Evolutionary conservation across 352 stramenopile genomes (phyloP), one percentile per base, ranked within the genome.

Genomic region (Sclerospora graminicola): DNA sequence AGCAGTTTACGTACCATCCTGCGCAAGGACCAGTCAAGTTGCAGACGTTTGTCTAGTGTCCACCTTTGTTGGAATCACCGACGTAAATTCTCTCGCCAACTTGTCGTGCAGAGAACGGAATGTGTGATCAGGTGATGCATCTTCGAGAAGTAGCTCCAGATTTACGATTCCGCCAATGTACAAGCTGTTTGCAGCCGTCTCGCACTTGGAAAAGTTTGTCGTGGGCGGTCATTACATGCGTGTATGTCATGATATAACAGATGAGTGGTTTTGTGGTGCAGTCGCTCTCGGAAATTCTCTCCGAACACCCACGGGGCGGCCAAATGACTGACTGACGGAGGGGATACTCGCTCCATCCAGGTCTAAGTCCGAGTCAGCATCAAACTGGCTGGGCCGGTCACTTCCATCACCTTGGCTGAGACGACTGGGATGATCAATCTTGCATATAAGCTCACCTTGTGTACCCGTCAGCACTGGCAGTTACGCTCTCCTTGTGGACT

Each of bases 211-310:
- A 39, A 84, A 87, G 40, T 81, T 81, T 26, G 74, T 88, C 14
- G 70, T 88, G 0, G 80, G 80, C 15, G 80, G 80, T 2, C 80
- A 91, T 57, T 91, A 91, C 57, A 91, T 77, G 30, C 76, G 72
- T 10, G 61, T 89, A 24, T 91, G 80, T 30, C 77, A 75, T 14
- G 80, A 91, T 61, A 88, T 87, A 57, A 91, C 88, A 45, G 80
- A 89, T 46, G 77, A 91, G 58, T 91, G 80, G 80, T 88, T 85
- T 57, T 64, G 68, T n/a, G n/a, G n/a, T n/a, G n/a, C n/a, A n/a
- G n/a, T n/a, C n/a, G n/a, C n/a, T n/a, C n/a, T n/a, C n/a, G n/a
- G n/a, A n/a, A n/a, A n/a, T n/a, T n/a, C n/a, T n/a, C n/a, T n/a
- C n/a, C n/a, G n/a, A n/a, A n/a, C n/a, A n/a, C n/a, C n/a, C n/a